Conservation (phyloP, 768 basidiomycete genomes). For the Leucocoprinus sp. region DNA sequence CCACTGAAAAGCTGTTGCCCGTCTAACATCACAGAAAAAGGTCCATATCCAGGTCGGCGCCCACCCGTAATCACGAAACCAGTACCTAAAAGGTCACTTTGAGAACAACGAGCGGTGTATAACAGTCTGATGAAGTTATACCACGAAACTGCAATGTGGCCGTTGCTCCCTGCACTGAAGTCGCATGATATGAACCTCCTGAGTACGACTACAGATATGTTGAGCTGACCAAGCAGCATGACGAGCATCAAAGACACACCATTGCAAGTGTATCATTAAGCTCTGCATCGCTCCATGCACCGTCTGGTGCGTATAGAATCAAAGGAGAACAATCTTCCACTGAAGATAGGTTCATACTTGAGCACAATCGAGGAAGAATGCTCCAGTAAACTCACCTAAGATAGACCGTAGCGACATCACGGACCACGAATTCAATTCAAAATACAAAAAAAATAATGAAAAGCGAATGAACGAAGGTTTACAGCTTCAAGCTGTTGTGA, state of each 20-base stretch:
- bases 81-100: slow-evolving; percentile 27
- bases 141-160: slow-evolving; percentile 46
- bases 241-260: slow-evolving; percentile 21
- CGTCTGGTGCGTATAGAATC: slow-evolving; percentile 39
- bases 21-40: slow-evolving; percentile 37
- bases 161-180: slow-evolving; percentile 35
- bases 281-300: slow-evolving; percentile 42
- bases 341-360: slow-evolving; percentile 16
- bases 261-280: slow-evolving; percentile 29
- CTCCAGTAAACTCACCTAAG: slow-evolving; percentile 23
- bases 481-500: slow-evolving; percentile 7
- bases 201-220: slow-evolving; percentile 30
- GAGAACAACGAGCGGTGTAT: not conserved
- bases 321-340: slow-evolving; percentile 53
- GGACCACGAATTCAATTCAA: slow-evolving; percentile 23
- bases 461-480: slow-evolving; percentile 17
- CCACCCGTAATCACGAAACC: slow-evolving; percentile 47
- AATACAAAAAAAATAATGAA: slow-evolving; percentile 8
- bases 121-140: slow-evolving; percentile 15
- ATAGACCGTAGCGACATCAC: slow-evolving; percentile 43
- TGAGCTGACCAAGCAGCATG: not conserved
- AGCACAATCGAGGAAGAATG: not conserved
- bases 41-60: slow-evolving; percentile 36
- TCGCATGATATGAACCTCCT: slow-evolving; percentile 35
- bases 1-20: slow-evolving; percentile 24